Evolutionary conservation across 805 yeast species (phyloP).

Genomic region (Lachancea sp.): DNA sequence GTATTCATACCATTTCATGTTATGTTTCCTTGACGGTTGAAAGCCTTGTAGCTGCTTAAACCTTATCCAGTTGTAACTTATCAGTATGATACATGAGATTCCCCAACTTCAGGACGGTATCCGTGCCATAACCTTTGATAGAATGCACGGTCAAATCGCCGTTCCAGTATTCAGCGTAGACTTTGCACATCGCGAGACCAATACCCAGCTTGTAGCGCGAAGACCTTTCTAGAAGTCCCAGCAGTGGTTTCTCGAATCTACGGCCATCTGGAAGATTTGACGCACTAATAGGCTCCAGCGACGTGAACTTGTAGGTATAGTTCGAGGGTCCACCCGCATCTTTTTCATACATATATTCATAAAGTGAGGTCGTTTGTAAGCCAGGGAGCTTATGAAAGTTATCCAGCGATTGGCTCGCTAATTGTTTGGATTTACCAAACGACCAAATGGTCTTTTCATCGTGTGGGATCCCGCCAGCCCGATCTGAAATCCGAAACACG

Average conservation of each 20-base stretch:
- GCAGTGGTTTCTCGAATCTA: slow-evolving; percentile 43
- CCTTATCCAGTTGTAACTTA: slow-evolving; percentile 65
- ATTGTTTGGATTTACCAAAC: slow-evolving; percentile 64
- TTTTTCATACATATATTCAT: slow-evolving; percentile 23
- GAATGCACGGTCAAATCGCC: slow-evolving; percentile 80
- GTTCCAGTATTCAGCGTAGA: slow-evolving; percentile 95
- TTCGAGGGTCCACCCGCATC: slow-evolving; percentile 9
- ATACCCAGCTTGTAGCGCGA: slow-evolving; percentile 72
- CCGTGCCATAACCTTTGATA: slow-evolving; percentile 88
- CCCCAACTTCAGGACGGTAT: slow-evolving; percentile 71
- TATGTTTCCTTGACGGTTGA: not conserved
- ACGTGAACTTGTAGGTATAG: slow-evolving; percentile 33
- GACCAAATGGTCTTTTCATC: slow-evolving; percentile 64
- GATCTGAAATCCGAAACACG: slow-evolving; percentile 75
- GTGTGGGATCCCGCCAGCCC: slow-evolving; percentile 81
- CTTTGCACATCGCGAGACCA: slow-evolving; percentile 87
- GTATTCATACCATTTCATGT: no score
- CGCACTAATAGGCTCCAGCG: slow-evolving; percentile 33
- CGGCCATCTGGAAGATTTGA: slow-evolving; percentile 23
- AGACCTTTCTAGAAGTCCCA: slow-evolving; percentile 62
- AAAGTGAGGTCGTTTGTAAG: slow-evolving; percentile 36
- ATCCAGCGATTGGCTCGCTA: slow-evolving; percentile 51
- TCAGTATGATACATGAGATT: slow-evolving; percentile 67
- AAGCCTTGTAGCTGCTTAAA: slow-evolving; percentile 30
- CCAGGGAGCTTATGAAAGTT: slow-evolving; percentile 71